phyloP scores from a whole-genome alignment of 495 filamentous ascomycete genomes.

The Penicillium angulare region DNA sequence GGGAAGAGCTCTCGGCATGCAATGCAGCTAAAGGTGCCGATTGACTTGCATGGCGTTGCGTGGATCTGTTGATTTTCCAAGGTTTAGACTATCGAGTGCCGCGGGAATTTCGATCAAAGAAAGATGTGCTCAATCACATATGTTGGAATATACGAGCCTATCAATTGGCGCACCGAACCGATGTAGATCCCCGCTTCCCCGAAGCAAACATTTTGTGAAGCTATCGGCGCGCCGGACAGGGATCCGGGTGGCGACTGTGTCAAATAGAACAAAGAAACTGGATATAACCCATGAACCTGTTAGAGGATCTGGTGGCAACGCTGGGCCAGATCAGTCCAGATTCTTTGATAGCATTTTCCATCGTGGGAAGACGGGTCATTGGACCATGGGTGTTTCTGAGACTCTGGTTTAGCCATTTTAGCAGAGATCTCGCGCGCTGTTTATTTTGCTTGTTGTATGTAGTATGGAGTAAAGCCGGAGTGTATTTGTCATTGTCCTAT shows the following conservation, averaged over 20 bases:
- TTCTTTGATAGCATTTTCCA: no score
- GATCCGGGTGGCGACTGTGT: background rate
- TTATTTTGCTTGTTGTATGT: no score
- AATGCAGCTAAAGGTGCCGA: background rate
- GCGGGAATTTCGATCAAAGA: background rate
- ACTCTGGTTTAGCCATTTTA: background rate
- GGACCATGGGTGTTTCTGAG: background rate
- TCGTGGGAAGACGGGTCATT: no score
- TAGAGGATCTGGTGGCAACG: constrained; percentile 1
- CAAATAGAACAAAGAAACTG: constrained; percentile 3
- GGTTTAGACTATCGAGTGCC: background rate
- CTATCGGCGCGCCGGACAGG: constrained; percentile 18
- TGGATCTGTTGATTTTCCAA: background rate
- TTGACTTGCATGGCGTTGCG: background rate
- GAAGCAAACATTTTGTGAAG: background rate
- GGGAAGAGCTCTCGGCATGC: background rate
- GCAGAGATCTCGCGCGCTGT: no score
- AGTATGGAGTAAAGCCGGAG: no score
- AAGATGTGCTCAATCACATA: background rate
- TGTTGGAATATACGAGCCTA: background rate
- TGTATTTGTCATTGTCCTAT: no score
- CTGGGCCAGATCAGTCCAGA: no score
- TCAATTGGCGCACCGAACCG: background rate
- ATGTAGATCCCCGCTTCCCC: background rate
- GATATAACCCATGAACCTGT: constrained; percentile 2